Evolutionary conservation across 2,329 filamentous ascomycete genomes (phyloP).

Genomic region (Pyricularia grisea): DNA sequence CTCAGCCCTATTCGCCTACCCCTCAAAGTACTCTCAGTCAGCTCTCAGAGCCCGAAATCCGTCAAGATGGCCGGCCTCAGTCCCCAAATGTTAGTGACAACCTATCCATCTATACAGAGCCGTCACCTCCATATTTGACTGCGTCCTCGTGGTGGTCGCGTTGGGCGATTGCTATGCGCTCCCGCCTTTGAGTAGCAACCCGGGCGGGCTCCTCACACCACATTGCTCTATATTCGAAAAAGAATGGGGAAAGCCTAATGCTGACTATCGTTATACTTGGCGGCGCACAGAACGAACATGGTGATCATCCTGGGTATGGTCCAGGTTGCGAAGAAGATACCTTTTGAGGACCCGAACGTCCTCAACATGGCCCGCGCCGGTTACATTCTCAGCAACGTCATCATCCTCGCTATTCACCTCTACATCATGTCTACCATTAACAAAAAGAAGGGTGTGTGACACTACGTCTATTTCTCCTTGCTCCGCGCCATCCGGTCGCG

Average conservation of each 20-base stretch:
- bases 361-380: conserved; percentile 46
- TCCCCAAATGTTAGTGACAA: conserved; percentile 46
- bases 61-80: conserved; percentile 52
- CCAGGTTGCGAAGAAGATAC: conserved; percentile 93
- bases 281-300: conserved; percentile 65
- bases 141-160: neutral
- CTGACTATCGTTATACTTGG: conserved; percentile 14
- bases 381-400: conserved; percentile 57
- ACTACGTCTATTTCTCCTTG: neutral
- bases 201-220: neutral
- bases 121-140: conserved; percentile 21
- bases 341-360: conserved; percentile 72
- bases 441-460: conserved; percentile 84
- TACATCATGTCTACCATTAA: conserved; percentile 82
- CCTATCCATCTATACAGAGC: neutral
- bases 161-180: neutral
- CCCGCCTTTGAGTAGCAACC: neutral
- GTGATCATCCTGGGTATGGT: conserved; percentile 96
- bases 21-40: neutral
- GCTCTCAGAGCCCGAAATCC: neutral
- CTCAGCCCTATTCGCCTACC: neutral
- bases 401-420: conserved; percentile 78
- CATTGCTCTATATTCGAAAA: neutral
- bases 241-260: neutral
- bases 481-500: neutral